These are phyloP conservation scores for Tylopilus rubrobrunneus DNA, from an alignment of 768 basidiomycete species.

Conservation along the genomic window DNA sequence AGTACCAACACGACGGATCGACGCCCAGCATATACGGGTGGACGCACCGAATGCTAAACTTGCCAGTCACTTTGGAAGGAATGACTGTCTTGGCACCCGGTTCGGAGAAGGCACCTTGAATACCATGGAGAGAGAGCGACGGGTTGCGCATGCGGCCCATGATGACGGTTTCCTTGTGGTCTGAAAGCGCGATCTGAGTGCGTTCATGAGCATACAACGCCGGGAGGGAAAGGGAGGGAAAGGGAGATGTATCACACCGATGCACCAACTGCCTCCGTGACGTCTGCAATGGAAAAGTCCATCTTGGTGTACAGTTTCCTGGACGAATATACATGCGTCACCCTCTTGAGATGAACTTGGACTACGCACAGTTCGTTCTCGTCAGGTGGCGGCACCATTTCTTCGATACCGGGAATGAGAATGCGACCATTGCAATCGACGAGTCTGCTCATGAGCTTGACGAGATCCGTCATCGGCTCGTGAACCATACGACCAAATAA, in stretches of 20 bases:
- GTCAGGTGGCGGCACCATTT: slow-evolving; percentile 74
- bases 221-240: too few relatives aligned
- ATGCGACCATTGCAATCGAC: slow-evolving; percentile 76
- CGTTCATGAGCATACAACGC: not conserved
- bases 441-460: slow-evolving; percentile 79
- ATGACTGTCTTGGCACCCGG: slow-evolving; percentile 89
- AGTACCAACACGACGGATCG: not conserved
- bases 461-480: slow-evolving; percentile 93
- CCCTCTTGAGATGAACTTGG: not conserved
- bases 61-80: slow-evolving; percentile 82
- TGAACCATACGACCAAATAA: slow-evolving; percentile 78
- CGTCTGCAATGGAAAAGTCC: slow-evolving; percentile 68
- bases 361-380: slow-evolving; percentile 64
- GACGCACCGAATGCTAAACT: slow-evolving; percentile 87
- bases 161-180: slow-evolving; percentile 72
- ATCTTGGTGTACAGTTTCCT: slow-evolving; percentile 70
- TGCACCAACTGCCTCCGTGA: slow-evolving; percentile 77
- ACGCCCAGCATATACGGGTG: not conserved
- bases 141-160: slow-evolving; percentile 95
- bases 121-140: slow-evolving; percentile 73
- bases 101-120: slow-evolving; percentile 90
- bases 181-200: slow-evolving; percentile 56
- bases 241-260: slow-evolving; percentile 20
- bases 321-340: not conserved
- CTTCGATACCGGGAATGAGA: slow-evolving; percentile 76